A percentile compares a stretch with the other conserved stretches of the same genome.
These are phyloP conservation scores for Zostera marina DNA, from an alignment of 116 monocot species.

Conservation along the genomic window DNA sequence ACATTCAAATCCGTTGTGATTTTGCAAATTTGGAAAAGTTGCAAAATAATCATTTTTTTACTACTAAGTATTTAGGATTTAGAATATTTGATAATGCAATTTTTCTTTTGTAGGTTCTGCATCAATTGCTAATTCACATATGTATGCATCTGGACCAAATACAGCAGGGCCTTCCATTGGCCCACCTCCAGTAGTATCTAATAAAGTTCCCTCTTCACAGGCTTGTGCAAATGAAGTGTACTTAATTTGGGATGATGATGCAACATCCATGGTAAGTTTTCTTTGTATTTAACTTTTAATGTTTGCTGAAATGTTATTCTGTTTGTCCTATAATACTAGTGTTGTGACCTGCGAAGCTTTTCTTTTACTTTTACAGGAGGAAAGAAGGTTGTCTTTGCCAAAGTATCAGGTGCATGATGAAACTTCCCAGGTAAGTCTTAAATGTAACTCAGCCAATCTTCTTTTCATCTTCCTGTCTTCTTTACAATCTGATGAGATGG, in stretches of 20 bases:
- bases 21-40: not conserved
- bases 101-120: constrained; percentile 18
- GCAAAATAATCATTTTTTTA: not conserved
- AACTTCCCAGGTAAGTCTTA: constrained; percentile 99
- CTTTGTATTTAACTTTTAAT: not conserved
- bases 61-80: not conserved
- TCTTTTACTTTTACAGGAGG: constrained; percentile 46
- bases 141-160: constrained; percentile 90
- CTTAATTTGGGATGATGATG: constrained; percentile 99
- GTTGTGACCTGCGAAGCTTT: not conserved
- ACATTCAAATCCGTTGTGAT: not conserved
- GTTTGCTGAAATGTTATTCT: not conserved
- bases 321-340: not conserved
- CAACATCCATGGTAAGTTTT: constrained; percentile 79
- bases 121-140: constrained; percentile 26
- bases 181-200: constrained; percentile 86
- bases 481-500: not conserved
- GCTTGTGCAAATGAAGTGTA: constrained; percentile 77
- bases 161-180: constrained; percentile 75
- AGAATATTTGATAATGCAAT: not conserved
- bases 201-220: constrained; percentile 55
- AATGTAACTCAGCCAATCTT: constrained; percentile 8
- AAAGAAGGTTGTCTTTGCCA: constrained; percentile 77
- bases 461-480: not conserved
- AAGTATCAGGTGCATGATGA: constrained; percentile 99